Evolutionary conservation across 2,329 filamentous ascomycete genomes (phyloP).

Genomic region (Calcarisporium arbuscula): DNA sequence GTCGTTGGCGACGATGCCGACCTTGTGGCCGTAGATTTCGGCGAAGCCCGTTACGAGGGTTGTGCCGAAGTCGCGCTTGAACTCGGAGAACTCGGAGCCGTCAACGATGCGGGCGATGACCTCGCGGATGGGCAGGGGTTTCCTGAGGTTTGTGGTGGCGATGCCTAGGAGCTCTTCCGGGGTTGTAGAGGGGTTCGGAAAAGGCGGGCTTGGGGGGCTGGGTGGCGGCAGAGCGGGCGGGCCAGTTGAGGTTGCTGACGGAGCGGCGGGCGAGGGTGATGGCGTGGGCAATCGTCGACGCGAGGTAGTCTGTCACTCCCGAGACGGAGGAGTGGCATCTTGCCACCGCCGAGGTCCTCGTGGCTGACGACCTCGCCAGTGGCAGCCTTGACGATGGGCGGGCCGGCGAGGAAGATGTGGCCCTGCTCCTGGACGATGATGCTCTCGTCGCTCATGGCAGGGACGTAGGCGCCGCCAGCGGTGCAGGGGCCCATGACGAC

Average conservation of each 20-base stretch:
- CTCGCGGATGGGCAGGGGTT: conserved; percentile 79
- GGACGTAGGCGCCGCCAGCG: conserved; percentile 90
- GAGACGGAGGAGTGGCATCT: conserved; percentile 85
- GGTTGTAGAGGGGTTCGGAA: conserved; percentile 73
- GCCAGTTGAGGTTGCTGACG: conserved; percentile 87
- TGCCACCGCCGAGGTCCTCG: conserved; percentile 85
- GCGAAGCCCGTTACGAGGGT: conserved; percentile 92
- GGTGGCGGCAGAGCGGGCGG: conserved; percentile 37
- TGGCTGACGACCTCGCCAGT: conserved; percentile 88
- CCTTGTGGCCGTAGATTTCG: conserved; percentile 78
- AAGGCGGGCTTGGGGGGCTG: conserved; percentile 38
- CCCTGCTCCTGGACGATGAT: conserved; percentile 95
- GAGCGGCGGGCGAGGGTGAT: conserved; percentile 78
- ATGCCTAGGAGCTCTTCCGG: conserved; percentile 80
- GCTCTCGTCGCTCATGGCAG: conserved; percentile 94
- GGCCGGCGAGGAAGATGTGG: conserved; percentile 95
- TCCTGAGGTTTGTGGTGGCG: conserved; percentile 81
- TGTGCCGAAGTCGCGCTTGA: conserved; percentile 85
- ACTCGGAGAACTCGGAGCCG: conserved; percentile 83
- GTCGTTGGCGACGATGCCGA: conserved; percentile 93
- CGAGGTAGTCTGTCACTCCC: conserved; percentile 91
- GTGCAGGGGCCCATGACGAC: conserved; percentile 98
- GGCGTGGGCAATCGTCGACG: conserved; percentile 89
- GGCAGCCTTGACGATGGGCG: conserved; percentile 89
- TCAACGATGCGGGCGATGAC: conserved; percentile 92